These are phyloP conservation scores for Parsonsia alboflavescens DNA, from an alignment of 257 asterid genomes.

Conservation along the genomic window DNA sequence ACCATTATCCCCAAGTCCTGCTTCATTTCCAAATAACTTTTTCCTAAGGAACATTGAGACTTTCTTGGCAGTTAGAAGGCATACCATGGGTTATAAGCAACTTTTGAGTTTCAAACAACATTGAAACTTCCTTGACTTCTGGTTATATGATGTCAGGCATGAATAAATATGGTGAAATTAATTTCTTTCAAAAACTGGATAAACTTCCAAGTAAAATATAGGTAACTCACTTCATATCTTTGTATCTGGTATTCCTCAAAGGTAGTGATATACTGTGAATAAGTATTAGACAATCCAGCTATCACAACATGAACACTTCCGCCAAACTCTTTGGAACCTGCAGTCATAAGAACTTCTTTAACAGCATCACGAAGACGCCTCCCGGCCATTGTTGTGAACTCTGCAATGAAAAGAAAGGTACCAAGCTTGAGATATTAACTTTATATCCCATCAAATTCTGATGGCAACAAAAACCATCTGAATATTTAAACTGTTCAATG, in stretches of 20 bases:
- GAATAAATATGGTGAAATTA: not conserved
- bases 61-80: not conserved
- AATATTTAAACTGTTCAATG: not conserved
- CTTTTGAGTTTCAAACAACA: not conserved
- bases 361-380: slow-evolving; percentile 96
- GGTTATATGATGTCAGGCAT: not conserved
- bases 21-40: not conserved
- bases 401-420: slow-evolving; percentile 28
- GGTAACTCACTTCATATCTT: slow-evolving; percentile 85
- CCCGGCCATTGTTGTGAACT: slow-evolving; percentile 98
- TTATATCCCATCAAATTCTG: not conserved
- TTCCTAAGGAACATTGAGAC: not conserved
- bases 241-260: slow-evolving; percentile 89
- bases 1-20: not conserved
- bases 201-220: not conserved
- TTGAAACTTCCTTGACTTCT: not conserved
- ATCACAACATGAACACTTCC: slow-evolving; percentile 72
- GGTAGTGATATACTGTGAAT: slow-evolving; percentile 88
- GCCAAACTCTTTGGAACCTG: slow-evolving; percentile 43
- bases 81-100: not conserved
- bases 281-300: slow-evolving; percentile 92
- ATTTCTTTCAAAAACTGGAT: not conserved
- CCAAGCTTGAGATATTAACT: not conserved
- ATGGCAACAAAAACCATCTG: not conserved
- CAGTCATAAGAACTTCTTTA: slow-evolving; percentile 43